Base-by-base conservation (phyloP, 495 filamentous ascomycete species). In the Parmelia sp. region DNA sequence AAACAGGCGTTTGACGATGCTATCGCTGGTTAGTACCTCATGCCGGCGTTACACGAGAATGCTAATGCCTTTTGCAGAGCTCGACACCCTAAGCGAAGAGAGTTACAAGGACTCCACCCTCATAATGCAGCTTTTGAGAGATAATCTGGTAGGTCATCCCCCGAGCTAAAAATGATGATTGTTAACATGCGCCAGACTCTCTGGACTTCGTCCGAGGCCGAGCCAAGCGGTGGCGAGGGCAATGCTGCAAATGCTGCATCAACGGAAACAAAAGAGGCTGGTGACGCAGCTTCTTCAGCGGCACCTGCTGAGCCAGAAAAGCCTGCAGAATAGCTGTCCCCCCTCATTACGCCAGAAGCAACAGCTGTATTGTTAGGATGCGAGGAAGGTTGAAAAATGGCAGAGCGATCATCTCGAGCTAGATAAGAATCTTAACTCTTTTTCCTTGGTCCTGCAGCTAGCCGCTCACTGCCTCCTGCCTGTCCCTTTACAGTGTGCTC, bases 71-170 rank as follows among this genome's bases (percentile, higher is more conserved):
- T 36, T 36, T 51, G 59, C 37, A 96, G 93, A 98, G 83, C 90
- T 98, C 64, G 94, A 98, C 76, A 97, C 94, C 72, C 82, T 98
- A 63, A 96, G 90, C 77, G 94, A 98, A 85, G 94, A 98, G 85
- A 96, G 91, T 86, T 98, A 98, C 89, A 97, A 97, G 86, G 94
- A 98, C 82, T 97, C 93, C 49, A 98, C 94, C 60, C 86, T 98
- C 67, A 98, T 98, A 83, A 98, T 98, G 94, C 94, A 98, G 81
- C 89, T 98, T 66, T 87, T 98, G 74, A 86, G 94, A 74, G 94
- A 98, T 82, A 98, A 98, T 83, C 77, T 98, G 79, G 94, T 97
- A 87, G 72, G 91, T 77, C 0, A 25, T 62, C 23, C 19, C 37
- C 33, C 60, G 9, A 19, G 10, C 12, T 25, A 5, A 33, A 55